Conservation (phyloP, 192 early-diverging fungal genomes). For the Helicostylum pulchrum region DNA sequence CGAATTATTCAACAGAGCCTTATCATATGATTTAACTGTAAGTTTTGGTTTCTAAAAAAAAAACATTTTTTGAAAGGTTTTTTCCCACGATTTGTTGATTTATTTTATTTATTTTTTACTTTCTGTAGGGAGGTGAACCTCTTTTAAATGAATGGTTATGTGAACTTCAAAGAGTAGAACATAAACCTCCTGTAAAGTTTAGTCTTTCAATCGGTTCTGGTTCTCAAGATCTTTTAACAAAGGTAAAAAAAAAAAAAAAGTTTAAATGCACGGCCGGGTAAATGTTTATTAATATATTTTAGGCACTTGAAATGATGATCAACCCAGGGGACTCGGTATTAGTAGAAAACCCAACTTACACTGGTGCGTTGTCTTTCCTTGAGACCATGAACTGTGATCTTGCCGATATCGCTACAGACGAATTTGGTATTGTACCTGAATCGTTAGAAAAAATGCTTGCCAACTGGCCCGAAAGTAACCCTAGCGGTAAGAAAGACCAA, state of each 20-base stretch:
- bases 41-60: not conserved
- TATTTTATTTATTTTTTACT: not conserved
- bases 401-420: conserved; percentile 44
- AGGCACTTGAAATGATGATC: conserved; percentile 53
- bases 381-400: conserved; percentile 44
- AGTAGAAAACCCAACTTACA: conserved; percentile 53
- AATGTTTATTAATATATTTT: not conserved
- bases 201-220: conserved; percentile 46
- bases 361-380: conserved; percentile 46
- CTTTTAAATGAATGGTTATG: conserved; percentile 45
- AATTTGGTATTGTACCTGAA: conserved; percentile 63
- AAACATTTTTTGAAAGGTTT: no score
- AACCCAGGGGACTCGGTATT: conserved; percentile 44
- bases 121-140: conserved; percentile 45
- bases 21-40: conserved; percentile 65
- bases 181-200: conserved; percentile 44
- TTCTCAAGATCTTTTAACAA: conserved; percentile 53
- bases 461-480: conserved; percentile 34
- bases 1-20: conserved; percentile 44
- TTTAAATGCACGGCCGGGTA: not conserved
- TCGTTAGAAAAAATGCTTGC: conserved; percentile 50
- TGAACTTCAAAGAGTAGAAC: conserved; percentile 43
- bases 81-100: no score
- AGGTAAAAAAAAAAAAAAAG: conserved; percentile 15
- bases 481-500: conserved; percentile 21